Evolutionary conservation across 2,329 filamentous ascomycete genomes (phyloP), one percentile per base, ranked within the genome.

Genomic region (Claviceps pazoutovae): DNA sequence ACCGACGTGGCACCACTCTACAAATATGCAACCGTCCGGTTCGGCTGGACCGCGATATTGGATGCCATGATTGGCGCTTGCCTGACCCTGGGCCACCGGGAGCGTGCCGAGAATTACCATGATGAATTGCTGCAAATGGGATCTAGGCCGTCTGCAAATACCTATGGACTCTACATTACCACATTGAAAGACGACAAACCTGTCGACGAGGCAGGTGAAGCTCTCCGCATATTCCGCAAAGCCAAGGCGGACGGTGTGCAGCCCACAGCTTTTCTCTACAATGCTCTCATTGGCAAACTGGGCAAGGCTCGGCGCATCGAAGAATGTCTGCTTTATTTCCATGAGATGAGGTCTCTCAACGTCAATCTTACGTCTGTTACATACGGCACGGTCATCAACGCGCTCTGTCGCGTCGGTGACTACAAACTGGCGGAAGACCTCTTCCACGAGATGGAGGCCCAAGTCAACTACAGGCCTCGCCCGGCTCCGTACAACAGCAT

Each of bases 401-500:
- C 93, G 23, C 79, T 98, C 14, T 96, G 90, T 76, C 87, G 93
- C 60, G 93, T 97, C 52, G 95, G 89, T 59, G 93, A 98, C 60
- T 91, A 97, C 72, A 94, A 91, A 64, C 95, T 96, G 65, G 93
- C 93, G 30, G 93, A 96, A 64, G 89, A 97, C 69, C 81, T 97
- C 60, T 98, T 98, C 64, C 89, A 97, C 64, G 93, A 98, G 73
- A 98, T 98, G 93, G 93, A 98, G 73, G 82, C 84, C 46, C 95
- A 95, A 84, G 85, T 89, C 53, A 98, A 98, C 74, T 98, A 98
- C 79, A 97, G 96, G 75, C 88, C 93, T 42, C 85, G 93, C 9
- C 90, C 93, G 26, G 93, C 93, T 23, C 93, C 93, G 1, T 98
- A 98, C 76, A 96, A 98, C 75, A 95, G 88, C 69, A 86, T 98